Evolutionary conservation across 1,284 basidiomycete genomes (phyloP).

Genomic region (Rhodotorula sp.): DNA sequence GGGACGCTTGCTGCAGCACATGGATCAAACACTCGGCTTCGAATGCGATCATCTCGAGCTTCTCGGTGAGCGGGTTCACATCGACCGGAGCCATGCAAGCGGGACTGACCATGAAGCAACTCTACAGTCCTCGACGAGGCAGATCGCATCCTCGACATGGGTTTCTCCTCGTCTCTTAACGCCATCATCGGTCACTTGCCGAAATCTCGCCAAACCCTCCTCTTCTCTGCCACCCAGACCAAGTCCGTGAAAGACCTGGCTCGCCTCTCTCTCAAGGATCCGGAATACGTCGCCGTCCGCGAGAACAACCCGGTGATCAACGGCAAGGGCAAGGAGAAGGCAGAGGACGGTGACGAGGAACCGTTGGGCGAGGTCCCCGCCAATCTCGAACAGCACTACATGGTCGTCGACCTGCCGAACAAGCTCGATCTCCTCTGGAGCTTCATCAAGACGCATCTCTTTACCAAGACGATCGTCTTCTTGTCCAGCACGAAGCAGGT

Average conservation of each 20-base stretch:
- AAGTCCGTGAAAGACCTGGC: conserved; percentile 86
- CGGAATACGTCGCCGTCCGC: conserved; percentile 64
- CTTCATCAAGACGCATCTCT: conserved; percentile 92
- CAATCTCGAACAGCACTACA: conserved; percentile 86
- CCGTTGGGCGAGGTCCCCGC: conserved; percentile 56
- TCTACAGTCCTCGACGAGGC: conserved; percentile 86
- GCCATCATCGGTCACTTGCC: conserved; percentile 82
- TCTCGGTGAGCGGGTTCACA: conserved; percentile 62
- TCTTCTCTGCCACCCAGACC: conserved; percentile 96
- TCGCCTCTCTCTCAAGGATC: conserved; percentile 80
- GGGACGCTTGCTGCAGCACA: conserved; percentile 89
- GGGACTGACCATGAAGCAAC: too few species aligned
- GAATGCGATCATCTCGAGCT: conserved; percentile 85
- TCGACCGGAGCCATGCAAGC: background rate
- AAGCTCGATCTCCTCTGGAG: conserved; percentile 92
- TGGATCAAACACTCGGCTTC: conserved; percentile 97
- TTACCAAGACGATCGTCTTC: conserved; percentile 90
- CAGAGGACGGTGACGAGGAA: conserved; percentile 44
- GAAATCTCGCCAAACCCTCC: conserved; percentile 73
- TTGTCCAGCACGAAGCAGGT: conserved; percentile 90
- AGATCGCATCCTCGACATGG: conserved; percentile 94
- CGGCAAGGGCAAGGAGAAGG: conserved; percentile 41
- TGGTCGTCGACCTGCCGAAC: conserved; percentile 74
- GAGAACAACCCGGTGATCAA: conserved; percentile 51
- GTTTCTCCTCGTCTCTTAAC: conserved; percentile 82